These are phyloP conservation scores for Podila epicladia DNA, from an alignment of 192 early-diverging fungal genomes.

Conservation along the genomic window DNA sequence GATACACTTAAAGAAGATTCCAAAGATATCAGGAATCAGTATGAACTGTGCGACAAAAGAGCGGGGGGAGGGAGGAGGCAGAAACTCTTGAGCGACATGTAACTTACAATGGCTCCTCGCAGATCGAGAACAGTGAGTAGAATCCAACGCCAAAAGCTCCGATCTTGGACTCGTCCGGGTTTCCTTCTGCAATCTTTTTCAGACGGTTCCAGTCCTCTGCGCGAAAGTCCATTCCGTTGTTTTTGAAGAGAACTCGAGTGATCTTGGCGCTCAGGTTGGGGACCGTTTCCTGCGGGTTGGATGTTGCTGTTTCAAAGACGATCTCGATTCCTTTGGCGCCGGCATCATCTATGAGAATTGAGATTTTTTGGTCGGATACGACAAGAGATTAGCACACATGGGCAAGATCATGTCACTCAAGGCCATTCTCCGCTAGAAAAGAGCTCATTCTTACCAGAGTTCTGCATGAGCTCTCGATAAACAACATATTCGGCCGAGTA, in stretches of 20 bases:
- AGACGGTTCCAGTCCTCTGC: slow-evolving; percentile 86
- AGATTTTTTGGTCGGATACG: too few species aligned
- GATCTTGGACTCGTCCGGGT: slow-evolving; percentile 77
- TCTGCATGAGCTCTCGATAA: slow-evolving; percentile 81
- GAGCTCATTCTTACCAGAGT: slow-evolving; percentile 54
- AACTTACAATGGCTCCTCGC: slow-evolving; percentile 87
- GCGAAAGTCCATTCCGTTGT: slow-evolving; percentile 85
- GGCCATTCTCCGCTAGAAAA: too few species aligned
- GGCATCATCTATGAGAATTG: slow-evolving; percentile 72
- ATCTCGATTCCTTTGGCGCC: slow-evolving; percentile 66
- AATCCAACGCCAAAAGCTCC: slow-evolving; percentile 47
- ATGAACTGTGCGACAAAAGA: not conserved
- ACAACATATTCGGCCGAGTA: slow-evolving; percentile 90
- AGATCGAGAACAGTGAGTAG: slow-evolving; percentile 89
- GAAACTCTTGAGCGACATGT: not conserved
- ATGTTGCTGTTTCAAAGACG: slow-evolving; percentile 62
- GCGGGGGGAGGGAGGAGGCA: not conserved
- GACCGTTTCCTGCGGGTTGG: slow-evolving; percentile 28
- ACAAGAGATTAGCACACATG: too few species aligned
- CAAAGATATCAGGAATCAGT: not conserved
- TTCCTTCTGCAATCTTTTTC: slow-evolving; percentile 91
- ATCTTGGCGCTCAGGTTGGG: slow-evolving; percentile 57
- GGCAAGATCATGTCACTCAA: too few species aligned
- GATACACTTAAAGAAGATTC: slow-evolving; percentile 59
- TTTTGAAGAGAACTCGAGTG: slow-evolving; percentile 71